Percentiles rank a stretch among this genome's conserved stretches.
phyloP scores from a whole-genome alignment of 2,329 filamentous ascomycete species.

The Aschersonia sp. region DNA sequence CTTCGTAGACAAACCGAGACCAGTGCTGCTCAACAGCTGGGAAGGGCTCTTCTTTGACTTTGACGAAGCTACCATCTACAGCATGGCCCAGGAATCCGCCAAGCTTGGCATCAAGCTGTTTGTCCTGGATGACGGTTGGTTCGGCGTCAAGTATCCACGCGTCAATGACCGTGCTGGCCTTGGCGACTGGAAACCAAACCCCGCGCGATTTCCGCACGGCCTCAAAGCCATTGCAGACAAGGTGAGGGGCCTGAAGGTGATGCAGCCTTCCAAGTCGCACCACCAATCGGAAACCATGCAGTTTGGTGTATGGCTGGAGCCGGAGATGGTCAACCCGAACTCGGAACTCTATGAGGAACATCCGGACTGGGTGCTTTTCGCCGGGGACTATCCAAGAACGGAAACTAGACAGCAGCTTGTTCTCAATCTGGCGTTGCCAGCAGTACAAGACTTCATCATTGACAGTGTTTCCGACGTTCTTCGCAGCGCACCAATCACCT shows the following conservation, averaged over 20 bases:
- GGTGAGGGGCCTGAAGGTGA: slow-evolving; percentile 32
- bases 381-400: slow-evolving; percentile 39
- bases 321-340: slow-evolving; percentile 52
- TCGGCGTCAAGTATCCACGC: slow-evolving; percentile 43
- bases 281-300: slow-evolving; percentile 21
- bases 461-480: slow-evolving; percentile 37
- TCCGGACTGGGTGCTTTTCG: slow-evolving; percentile 48
- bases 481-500: slow-evolving; percentile 35
- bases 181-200: slow-evolving; percentile 49
- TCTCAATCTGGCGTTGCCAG: slow-evolving; percentile 42
- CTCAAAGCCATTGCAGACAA: slow-evolving; percentile 33
- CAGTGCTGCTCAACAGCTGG: slow-evolving; percentile 50
- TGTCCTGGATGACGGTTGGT: slow-evolving; percentile 55
- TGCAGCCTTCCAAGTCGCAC: slow-evolving; percentile 18
- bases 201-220: slow-evolving; percentile 41
- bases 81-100: slow-evolving; percentile 40
- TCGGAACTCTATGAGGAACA: slow-evolving; percentile 46
- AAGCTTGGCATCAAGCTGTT: slow-evolving; percentile 45
- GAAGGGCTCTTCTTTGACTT: slow-evolving; percentile 46
- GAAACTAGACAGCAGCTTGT: slow-evolving; percentile 44
- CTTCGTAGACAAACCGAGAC: slow-evolving; percentile 34
- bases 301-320: slow-evolving; percentile 54
- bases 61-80: slow-evolving; percentile 39
- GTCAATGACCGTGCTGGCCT: slow-evolving; percentile 41
- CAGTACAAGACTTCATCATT: slow-evolving; percentile 51